A percentile compares a stretch with the other conserved stretches of the same genome.
These are phyloP conservation scores for Basipetospora chlamydospora DNA, from an alignment of 2,329 filamentous ascomycete species.

Conservation along the genomic window DNA sequence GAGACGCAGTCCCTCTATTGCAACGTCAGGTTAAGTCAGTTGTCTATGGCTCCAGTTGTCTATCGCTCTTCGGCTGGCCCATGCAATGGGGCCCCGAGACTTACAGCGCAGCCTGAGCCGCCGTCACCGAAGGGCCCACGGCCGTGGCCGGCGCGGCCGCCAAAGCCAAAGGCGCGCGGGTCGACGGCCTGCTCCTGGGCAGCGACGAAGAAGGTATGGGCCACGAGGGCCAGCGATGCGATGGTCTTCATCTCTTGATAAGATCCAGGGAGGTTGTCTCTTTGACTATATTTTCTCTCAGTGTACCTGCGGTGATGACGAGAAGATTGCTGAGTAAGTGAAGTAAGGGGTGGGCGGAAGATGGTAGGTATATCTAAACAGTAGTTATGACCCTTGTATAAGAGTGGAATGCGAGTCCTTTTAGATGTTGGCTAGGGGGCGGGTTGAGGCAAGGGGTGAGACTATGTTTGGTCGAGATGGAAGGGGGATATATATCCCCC, in stretches of 20 bases:
- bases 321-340: not conserved
- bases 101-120: conserved; percentile 8
- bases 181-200: not conserved
- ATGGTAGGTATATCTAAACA: not conserved
- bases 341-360: not conserved
- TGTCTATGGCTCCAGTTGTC: no score
- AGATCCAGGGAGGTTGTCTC: not conserved
- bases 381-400: not conserved
- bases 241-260: conserved; percentile 6
- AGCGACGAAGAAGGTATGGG: conserved; percentile 1
- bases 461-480: not conserved
- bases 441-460: not conserved
- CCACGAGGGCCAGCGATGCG: conserved; percentile 4
- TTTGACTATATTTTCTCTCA: not conserved
- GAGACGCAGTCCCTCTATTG: conserved; percentile 12
- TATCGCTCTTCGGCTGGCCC: no score
- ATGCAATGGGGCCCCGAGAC: conserved; percentile 6
- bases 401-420: not conserved
- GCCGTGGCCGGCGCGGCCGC: conserved; percentile 3
- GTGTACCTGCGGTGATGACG: not conserved
- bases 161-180: conserved; percentile 6
- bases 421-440: not conserved
- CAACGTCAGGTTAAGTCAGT: no score
- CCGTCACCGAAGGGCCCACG: conserved; percentile 4
- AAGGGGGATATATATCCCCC: no score